phyloP scores from a whole-genome alignment of 495 filamentous ascomycete species.

The Beverwykella pulmonaria region DNA sequence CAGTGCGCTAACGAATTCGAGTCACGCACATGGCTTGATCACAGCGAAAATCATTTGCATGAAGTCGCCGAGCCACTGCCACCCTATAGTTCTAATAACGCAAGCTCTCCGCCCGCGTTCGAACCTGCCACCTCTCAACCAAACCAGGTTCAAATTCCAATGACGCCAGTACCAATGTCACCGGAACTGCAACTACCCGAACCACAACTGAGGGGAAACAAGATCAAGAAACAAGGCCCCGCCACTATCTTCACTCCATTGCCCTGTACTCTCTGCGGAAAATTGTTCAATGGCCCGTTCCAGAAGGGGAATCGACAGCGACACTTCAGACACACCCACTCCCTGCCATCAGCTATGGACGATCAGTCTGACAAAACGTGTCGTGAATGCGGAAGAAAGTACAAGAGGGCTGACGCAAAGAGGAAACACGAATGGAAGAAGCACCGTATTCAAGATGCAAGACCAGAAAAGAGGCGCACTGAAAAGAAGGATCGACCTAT shows the following conservation, averaged over 20 bases:
- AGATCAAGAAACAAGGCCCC: too few relatives aligned
- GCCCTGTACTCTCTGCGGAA: not conserved
- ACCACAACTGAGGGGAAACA: too few relatives aligned
- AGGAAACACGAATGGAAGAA: slow-evolving; percentile 33
- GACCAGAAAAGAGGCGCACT: not conserved
- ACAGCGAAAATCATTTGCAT: not conserved
- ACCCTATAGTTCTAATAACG: too few relatives aligned
- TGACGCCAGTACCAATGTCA: too few relatives aligned
- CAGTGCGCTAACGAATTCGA: not conserved
- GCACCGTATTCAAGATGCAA: slow-evolving; percentile 5
- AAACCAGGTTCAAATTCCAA: too few relatives aligned
- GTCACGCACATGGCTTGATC: too few relatives aligned
- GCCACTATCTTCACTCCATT: not conserved
- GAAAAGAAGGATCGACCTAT: not conserved
- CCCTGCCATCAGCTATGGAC: not conserved
- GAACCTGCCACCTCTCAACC: too few relatives aligned
- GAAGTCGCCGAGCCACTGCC: too few relatives aligned
- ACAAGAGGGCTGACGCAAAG: slow-evolving; percentile 12
- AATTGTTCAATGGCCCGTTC: not conserved
- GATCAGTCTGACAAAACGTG: not conserved
- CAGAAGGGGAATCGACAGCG: not conserved
- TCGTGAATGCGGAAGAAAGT: not conserved
- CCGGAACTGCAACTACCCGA: too few relatives aligned
- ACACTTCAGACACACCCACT: not conserved
- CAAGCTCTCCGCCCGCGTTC: too few relatives aligned